Evolutionary conservation across 148 eudicot genomes (phyloP).

Genomic region (Diospyros lotus): DNA sequence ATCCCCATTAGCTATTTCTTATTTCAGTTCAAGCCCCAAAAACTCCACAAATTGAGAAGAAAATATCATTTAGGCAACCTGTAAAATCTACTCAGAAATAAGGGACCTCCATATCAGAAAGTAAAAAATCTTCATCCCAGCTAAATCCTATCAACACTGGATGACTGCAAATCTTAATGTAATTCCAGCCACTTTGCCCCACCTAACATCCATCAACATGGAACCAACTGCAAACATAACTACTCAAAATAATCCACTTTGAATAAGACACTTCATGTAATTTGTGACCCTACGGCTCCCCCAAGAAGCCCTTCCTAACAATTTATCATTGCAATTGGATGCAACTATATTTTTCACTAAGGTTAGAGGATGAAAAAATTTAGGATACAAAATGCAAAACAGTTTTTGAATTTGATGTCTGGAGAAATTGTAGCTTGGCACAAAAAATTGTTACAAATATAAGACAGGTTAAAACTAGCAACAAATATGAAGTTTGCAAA

Average conservation of each 20-base stretch:
- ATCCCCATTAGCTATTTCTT: too few species aligned
- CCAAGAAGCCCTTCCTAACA: neutral
- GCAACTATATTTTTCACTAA: neutral
- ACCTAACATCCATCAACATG: neutral
- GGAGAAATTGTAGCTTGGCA: constrained; percentile 1
- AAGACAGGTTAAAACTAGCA: neutral
- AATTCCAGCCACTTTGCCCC: neutral
- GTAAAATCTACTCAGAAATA: neutral
- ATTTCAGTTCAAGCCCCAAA: too few species aligned
- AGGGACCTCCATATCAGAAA: neutral
- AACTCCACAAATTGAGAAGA: too few species aligned
- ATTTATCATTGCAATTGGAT: neutral
- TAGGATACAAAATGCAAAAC: constrained; percentile 4
- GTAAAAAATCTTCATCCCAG: neutral
- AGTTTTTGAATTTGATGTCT: neutral
- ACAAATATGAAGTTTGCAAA: neutral
- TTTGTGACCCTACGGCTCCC: neutral
- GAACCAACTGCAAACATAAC: neutral
- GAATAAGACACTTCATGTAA: neutral
- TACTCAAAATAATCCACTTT: neutral
- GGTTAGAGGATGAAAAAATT: neutral
- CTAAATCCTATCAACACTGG: neutral
- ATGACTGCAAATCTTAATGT: neutral
- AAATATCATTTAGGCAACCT: too few species aligned
- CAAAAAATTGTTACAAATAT: neutral